A percentile compares a stretch with the other conserved stretches of the same genome.
Conservation (phyloP, 805 yeast genomes). For the Hagleromyces aurorensis region DNA sequence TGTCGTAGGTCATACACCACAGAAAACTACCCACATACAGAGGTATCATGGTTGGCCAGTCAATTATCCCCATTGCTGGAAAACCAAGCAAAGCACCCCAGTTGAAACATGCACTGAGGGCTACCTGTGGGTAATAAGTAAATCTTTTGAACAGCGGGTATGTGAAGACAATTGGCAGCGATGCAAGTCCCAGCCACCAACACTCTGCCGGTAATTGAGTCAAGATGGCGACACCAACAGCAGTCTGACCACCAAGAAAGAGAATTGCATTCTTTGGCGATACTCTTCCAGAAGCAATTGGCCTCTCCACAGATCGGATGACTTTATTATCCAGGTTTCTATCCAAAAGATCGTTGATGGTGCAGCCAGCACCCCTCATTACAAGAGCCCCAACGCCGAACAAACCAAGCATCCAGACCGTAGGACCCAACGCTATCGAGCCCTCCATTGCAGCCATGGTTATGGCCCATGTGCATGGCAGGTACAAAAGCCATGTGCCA, state of each 20-base stretch:
- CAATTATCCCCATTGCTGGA: slow-evolving; percentile 90
- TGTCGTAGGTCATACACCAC: slow-evolving; percentile 96
- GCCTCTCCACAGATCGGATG: slow-evolving; percentile 80
- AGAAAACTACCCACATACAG: slow-evolving; percentile 66
- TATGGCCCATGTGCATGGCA: slow-evolving; percentile 91
- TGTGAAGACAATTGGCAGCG: slow-evolving; percentile 70
- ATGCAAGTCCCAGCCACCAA: slow-evolving; percentile 72
- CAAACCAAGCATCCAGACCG: slow-evolving; percentile 52
- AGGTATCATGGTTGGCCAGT: slow-evolving; percentile 68
- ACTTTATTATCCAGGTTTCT: slow-evolving; percentile 77
- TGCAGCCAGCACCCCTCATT: slow-evolving; percentile 98
- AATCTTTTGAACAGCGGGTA: slow-evolving; percentile 92
- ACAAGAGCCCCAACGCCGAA: slow-evolving; percentile 80
- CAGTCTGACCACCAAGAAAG: slow-evolving; percentile 67
- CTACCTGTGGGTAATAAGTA: slow-evolving; percentile 91
- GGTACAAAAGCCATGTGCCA: slow-evolving; percentile 77
- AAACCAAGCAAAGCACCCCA: slow-evolving; percentile 95
- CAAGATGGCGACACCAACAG: slow-evolving; percentile 64
- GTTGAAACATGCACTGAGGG: slow-evolving; percentile 72
- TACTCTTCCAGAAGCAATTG: slow-evolving; percentile 86
- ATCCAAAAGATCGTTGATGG: slow-evolving; percentile 85
- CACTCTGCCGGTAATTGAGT: slow-evolving; percentile 71
- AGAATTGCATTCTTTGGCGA: slow-evolving; percentile 57
- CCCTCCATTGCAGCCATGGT: slow-evolving; percentile 76
- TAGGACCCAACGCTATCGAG: slow-evolving; percentile 59